Evolutionary conservation across 768 basidiomycete species (phyloP), one percentile per base, ranked within the genome.

Genomic region (Agaricus sinodeliciosus): DNA sequence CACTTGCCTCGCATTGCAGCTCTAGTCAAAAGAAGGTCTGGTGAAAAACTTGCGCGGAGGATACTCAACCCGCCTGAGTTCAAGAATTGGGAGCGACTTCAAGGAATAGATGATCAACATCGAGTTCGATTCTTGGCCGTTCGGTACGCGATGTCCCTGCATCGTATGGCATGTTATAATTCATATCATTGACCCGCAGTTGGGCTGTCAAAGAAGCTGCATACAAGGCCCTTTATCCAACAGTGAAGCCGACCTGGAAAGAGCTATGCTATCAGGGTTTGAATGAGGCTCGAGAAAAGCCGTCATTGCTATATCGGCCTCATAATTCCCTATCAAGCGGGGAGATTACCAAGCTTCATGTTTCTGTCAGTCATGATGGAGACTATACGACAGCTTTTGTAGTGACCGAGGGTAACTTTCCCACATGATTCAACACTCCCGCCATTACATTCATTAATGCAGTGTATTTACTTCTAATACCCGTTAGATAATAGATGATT

Each of bases 141-240:
- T 36, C 78, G 90, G 90, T 90, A 16, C 22, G 19, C 16, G 57
- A 45, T 35, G 8, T n/a, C 55, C 16, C 56, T 25, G 15, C 16
- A 16, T 19, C 7, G 37, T 16, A 39, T 39, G 12, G 34, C 3
- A 16, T 6, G 16, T n/a, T 12, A 15, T 39, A 1, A 12, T 39
- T 39, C 15, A 39, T 31, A 31, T 16, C 12, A 39, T 13, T 7
- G 37, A 13, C 37, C 9, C 16, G 3, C 59, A 93, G 90, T 13
- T 94, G 89, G 88, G 74, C 81, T 28, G 77, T 87, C 16, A 94
- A 94, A 59, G 91, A 94, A 66, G 87, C 91, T 0, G 82, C 84
- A 0, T 94, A 92, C 71, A 94, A 94, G 62, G 91, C 90, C 0
- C 62, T 91, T 54, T 90, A 81, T 63, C 90, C 90, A 0, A 27